Evolutionary conservation across 2,329 filamentous ascomycete genomes (phyloP), one percentile per base, ranked within the genome.

Genomic region (Penicillium sumatraense): DNA sequence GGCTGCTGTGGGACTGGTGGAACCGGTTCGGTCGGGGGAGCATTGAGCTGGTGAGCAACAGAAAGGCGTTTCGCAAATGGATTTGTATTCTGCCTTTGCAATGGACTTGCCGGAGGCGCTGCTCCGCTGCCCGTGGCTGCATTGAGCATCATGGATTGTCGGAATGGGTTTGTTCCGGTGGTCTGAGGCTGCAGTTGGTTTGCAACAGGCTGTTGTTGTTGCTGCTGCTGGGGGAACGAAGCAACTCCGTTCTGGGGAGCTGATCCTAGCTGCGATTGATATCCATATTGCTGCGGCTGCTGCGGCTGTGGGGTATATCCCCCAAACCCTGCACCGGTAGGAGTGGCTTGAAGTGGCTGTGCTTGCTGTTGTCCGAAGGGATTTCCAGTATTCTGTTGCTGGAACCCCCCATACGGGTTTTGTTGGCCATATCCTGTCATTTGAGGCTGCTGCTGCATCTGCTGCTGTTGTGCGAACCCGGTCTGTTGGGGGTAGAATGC

Each of bases 291-390:
- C 66, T 89, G 88, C 0, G 89, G 86, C 62, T 72, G 85, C 66
- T 89, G 88, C 0, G 89, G 86, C 62, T 89, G 86, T 18, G 86
- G 80, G 3, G 88, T 86, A 70, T 91, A 96, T 2, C 90, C 91
- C 35, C 90, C 91, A 70, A 96, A 96, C 0, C 90, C 91, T 55
- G 89, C 87, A 1, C 90, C 91, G 0, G 91, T 89, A 56, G 85
- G 84, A 46, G 83, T 82, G 14, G 81, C 72, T 63, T 87, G 86
- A 51, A 87, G 65, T 29, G 80, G 80, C 35, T 69, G 71, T 23
- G 38, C 16, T 48, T 48, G 55, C 24, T 41, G 52, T 14, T 70
- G 73, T 21, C 68, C 67, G 62, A 76, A 78, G 14, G 74, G 71
- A 56, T 75, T 77, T 31, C 60, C 66, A 24, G 61, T 46, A 46